Percentiles rank a stretch among this genome's conserved stretches.
Conservation (phyloP, 768 basidiomycete genomes). For the Strobilomyces confusus region DNA sequence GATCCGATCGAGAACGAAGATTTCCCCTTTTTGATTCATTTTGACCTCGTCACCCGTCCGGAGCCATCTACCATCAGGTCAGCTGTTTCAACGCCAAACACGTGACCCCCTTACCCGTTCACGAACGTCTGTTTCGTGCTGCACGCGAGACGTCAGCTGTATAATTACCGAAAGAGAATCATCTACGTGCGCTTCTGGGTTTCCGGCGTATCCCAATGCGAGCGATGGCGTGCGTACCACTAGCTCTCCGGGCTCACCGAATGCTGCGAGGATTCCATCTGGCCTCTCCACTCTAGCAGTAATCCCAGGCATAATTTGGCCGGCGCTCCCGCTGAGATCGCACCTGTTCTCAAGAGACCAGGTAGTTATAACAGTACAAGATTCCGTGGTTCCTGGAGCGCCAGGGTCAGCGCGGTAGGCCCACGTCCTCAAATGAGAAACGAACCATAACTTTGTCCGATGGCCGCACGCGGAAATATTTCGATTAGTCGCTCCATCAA, state of each 20-base stretch:
- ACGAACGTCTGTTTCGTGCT: conserved; percentile 65
- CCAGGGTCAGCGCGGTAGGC: not conserved
- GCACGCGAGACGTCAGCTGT: not conserved
- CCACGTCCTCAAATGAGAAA: not conserved
- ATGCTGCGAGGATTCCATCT: conserved; percentile 52
- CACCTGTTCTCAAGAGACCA: conserved; percentile 42
- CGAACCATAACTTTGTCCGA: conserved; percentile 64
- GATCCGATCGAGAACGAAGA: conserved; percentile 69
- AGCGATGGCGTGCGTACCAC: conserved; percentile 58
- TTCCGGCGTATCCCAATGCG: conserved; percentile 55
- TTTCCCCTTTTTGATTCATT: conserved; percentile 56
- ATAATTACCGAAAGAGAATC: not conserved
- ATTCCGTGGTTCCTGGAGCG: conserved; percentile 58
- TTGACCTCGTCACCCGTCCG: conserved; percentile 69
- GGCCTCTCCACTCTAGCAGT: conserved; percentile 51
- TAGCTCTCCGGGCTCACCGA: conserved; percentile 61
- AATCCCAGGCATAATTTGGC: conserved; percentile 55
- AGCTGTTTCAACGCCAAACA: no score
- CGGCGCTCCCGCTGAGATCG: conserved; percentile 51
- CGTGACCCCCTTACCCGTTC: conserved; percentile 40
- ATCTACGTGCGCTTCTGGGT: conserved; percentile 53
- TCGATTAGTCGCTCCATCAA: conserved; percentile 43
- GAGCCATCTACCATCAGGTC: conserved; percentile 48
- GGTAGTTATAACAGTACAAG: conserved; percentile 38
- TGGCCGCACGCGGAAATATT: conserved; percentile 45